Evolutionary conservation across 768 basidiomycete species (phyloP).

Genomic region (Lentinus brumalis): DNA sequence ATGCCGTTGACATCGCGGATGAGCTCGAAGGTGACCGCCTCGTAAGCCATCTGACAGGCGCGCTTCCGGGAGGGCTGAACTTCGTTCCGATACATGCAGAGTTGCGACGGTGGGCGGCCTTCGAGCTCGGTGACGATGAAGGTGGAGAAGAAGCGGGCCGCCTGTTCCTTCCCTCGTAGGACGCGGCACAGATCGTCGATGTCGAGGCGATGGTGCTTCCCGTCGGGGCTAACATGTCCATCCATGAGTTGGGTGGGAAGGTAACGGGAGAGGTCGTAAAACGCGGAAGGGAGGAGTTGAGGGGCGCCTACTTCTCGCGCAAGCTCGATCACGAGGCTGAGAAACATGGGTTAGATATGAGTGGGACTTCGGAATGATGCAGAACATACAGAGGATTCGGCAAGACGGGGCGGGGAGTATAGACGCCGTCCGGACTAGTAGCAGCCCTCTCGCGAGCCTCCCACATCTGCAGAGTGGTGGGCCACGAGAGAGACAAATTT

Average conservation of each 20-base stretch:
- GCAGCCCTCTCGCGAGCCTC: conserved; percentile 64
- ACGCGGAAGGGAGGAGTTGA: conserved; percentile 71
- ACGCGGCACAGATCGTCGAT: conserved; percentile 58
- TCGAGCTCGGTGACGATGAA: conserved; percentile 78
- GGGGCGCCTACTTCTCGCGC: conserved; percentile 57
- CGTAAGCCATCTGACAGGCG: conserved; percentile 71
- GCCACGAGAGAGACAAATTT: conserved; percentile 57
- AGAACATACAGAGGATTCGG: conserved; percentile 70
- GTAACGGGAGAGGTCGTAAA: conserved; percentile 78
- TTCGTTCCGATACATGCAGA: conserved; percentile 54
- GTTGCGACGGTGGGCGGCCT: conserved; percentile 48
- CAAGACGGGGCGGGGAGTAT: conserved; percentile 54
- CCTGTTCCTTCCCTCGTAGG: conserved; percentile 70
- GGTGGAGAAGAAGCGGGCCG: conserved; percentile 73
- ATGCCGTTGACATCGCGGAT: conserved; percentile 74
- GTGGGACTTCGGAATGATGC: neutral
- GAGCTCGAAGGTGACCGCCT: conserved; percentile 73
- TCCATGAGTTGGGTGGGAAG: conserved; percentile 60
- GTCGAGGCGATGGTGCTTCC: conserved; percentile 43
- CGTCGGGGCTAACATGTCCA: conserved; percentile 46
- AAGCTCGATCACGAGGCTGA: conserved; percentile 66
- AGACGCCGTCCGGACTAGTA: conserved; percentile 50
- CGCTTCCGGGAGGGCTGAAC: conserved; percentile 47
- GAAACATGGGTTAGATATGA: neutral
- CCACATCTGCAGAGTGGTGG: conserved; percentile 63